Evolutionary conservation across 371 early-diverging fungal species (phyloP).

Genomic region (Mucor plumbeus): DNA sequence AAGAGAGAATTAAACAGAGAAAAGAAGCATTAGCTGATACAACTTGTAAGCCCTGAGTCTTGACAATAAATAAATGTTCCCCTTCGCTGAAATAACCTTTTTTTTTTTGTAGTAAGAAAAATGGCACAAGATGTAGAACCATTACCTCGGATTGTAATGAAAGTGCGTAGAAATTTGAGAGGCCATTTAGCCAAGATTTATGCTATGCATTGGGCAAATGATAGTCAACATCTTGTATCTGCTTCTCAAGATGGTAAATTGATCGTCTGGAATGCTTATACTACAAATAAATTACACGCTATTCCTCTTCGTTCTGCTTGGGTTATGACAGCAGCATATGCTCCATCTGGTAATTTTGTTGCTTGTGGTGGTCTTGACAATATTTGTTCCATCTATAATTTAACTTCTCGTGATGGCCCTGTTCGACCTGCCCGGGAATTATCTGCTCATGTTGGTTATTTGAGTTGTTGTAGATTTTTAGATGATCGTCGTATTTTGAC

Average conservation of each 20-base stretch:
- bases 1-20: conserved; percentile 94
- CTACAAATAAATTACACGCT: conserved; percentile 97
- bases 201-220: conserved; percentile 98
- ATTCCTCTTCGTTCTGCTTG: conserved; percentile 98
- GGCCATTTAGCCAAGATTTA: conserved; percentile 98
- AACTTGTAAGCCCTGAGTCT: conserved; percentile 71
- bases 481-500: conserved; percentile 95
- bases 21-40: conserved; percentile 93
- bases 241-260: conserved; percentile 99
- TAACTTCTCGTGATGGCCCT: conserved; percentile 89
- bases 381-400: conserved; percentile 94
- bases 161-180: conserved; percentile 92
- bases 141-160: conserved; percentile 92
- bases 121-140: conserved; percentile 73
- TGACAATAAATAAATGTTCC: not conserved
- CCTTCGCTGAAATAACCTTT: not conserved
- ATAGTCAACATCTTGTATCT: conserved; percentile 92
- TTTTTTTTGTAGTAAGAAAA: conserved; percentile 13
- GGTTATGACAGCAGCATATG: conserved; percentile 99
- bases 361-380: conserved; percentile 99
- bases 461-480: conserved; percentile 96
- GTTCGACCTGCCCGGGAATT: conserved; percentile 94
- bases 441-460: conserved; percentile 95
- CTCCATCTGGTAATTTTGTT: conserved; percentile 95
- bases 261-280: conserved; percentile 97